Percentiles rank a stretch among this genome's conserved stretches.
phyloP scores from a whole-genome alignment of 2,329 filamentous ascomycete species.

The Colletotrichum incanum region DNA sequence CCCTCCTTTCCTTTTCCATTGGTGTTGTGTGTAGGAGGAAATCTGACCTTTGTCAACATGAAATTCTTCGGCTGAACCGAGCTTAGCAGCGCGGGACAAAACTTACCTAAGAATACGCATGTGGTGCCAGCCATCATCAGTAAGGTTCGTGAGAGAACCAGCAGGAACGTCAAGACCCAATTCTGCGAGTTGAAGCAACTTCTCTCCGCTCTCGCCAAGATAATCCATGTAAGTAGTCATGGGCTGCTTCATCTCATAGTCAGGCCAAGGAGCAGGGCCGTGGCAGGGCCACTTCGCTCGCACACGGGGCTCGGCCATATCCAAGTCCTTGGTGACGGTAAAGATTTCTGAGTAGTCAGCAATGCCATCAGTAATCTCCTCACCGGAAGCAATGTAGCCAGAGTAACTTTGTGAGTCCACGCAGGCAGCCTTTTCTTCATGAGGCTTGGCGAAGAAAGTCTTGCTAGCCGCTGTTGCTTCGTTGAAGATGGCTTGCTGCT shows the following conservation, averaged over 20 bases:
- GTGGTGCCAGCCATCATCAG: slow-evolving; percentile 67
- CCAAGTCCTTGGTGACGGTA: slow-evolving; percentile 66
- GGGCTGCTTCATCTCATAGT: slow-evolving; percentile 56
- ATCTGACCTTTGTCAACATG: slow-evolving; percentile 46
- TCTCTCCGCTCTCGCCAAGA: slow-evolving; percentile 60
- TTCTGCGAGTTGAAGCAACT: slow-evolving; percentile 62
- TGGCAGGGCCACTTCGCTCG: slow-evolving; percentile 63
- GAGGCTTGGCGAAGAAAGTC: slow-evolving; percentile 57
- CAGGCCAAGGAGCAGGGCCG: slow-evolving; percentile 65
- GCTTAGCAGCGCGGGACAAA: not conserved
- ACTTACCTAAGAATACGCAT: slow-evolving; percentile 62
- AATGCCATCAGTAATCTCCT: slow-evolving; percentile 64
- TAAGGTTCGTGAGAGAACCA: slow-evolving; percentile 59
- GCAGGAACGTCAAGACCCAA: slow-evolving; percentile 59
- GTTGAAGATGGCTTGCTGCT: slow-evolving; percentile 55
- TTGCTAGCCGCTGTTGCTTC: slow-evolving; percentile 56
- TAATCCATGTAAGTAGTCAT: slow-evolving; percentile 60
- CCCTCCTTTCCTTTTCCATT: slow-evolving; percentile 66
- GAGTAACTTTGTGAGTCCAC: slow-evolving; percentile 62
- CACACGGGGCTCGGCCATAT: slow-evolving; percentile 56
- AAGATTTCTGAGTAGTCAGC: slow-evolving; percentile 69
- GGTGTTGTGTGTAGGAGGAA: slow-evolving; percentile 52
- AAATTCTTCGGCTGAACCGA: not conserved
- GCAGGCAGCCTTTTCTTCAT: slow-evolving; percentile 58
- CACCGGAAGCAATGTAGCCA: slow-evolving; percentile 66